phyloP scores from a whole-genome alignment of 1,284 basidiomycete genomes.

The Neolentinus lepideus region DNA sequence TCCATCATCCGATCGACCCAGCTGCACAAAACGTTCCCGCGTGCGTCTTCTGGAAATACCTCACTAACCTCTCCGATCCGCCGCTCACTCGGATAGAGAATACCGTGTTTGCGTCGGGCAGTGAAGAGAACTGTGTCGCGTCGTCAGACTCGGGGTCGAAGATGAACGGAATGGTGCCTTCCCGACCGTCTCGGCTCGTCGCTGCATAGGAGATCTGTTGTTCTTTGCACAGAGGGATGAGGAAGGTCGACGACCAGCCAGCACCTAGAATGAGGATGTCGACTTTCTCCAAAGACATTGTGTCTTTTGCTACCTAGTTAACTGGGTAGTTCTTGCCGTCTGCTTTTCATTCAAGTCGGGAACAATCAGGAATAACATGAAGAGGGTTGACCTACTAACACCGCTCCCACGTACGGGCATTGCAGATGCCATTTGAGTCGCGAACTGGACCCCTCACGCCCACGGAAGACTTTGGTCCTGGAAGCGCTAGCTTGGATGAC shows the following conservation, averaged over 20 bases:
- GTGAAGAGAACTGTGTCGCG: conserved; percentile 28
- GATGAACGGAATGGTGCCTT: conserved; percentile 37
- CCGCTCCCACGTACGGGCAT: background rate
- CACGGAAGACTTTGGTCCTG: background rate
- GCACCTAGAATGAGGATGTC: conserved; percentile 61
- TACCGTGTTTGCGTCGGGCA: conserved; percentile 52
- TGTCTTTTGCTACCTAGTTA: background rate
- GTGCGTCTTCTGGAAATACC: conserved; percentile 27
- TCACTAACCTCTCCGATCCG: conserved; percentile 30
- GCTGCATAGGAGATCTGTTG: conserved; percentile 39
- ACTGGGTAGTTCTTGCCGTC: too few species aligned
- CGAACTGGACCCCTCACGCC: background rate
- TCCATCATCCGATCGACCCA: conserved; percentile 64
- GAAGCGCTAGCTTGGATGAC: too few species aligned
- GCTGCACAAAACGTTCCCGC: conserved; percentile 39
- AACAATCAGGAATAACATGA: too few species aligned
- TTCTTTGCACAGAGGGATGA: conserved; percentile 44
- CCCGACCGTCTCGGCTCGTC: conserved; percentile 45
- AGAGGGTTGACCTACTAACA: too few species aligned
- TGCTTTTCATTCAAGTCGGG: background rate
- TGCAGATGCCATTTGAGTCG: background rate
- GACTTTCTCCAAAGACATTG: conserved; percentile 18
- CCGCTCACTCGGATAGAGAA: conserved; percentile 49
- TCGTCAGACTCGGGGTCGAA: conserved; percentile 42
- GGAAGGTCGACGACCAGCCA: conserved; percentile 64